A percentile compares a stretch with the other conserved stretches of the same genome.
Conservation (phyloP, 352 stramenopile species). For the Globisporangium nunn region DNA sequence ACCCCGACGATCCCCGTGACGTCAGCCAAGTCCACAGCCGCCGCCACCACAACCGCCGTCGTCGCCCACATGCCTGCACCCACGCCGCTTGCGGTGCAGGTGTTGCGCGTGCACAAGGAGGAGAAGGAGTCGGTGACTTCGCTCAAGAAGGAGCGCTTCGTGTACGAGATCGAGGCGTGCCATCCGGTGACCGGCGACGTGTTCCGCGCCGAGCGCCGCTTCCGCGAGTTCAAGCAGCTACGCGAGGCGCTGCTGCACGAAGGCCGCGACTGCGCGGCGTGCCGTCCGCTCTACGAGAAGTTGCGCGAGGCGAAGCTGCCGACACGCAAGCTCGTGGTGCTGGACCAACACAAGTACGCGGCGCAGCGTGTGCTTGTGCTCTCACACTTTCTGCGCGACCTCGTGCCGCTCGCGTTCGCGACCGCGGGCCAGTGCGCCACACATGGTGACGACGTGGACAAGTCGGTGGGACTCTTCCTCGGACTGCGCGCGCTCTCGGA, state of each 20-base stretch:
- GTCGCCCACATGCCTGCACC: neutral
- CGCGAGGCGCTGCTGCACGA: slow-evolving; percentile 53
- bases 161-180: slow-evolving; percentile 74
- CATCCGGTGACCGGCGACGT: slow-evolving; percentile 51
- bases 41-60: no score
- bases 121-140: slow-evolving; percentile 30
- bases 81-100: slow-evolving; percentile 39
- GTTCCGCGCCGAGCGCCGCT: slow-evolving; percentile 42
- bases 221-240: slow-evolving; percentile 65
- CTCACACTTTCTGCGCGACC: slow-evolving; percentile 53
- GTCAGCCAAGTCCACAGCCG: slow-evolving; percentile 1
- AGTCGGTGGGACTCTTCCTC: slow-evolving; percentile 56
- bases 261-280: slow-evolving; percentile 40
- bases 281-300: slow-evolving; percentile 37
- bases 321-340: slow-evolving; percentile 37
- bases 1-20: slow-evolving; percentile 9
- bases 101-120: slow-evolving; percentile 48
- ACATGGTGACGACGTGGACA: slow-evolving; percentile 55
- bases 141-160: slow-evolving; percentile 59
- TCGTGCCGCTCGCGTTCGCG: slow-evolving; percentile 34
- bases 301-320: slow-evolving; percentile 48
- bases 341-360: slow-evolving; percentile 57
- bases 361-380: slow-evolving; percentile 47
- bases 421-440: slow-evolving; percentile 32
- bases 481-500: slow-evolving; percentile 35